These are phyloP conservation scores for Penicillium waksmanii DNA, from an alignment of 495 filamentous ascomycete genomes.

Conservation along the genomic window DNA sequence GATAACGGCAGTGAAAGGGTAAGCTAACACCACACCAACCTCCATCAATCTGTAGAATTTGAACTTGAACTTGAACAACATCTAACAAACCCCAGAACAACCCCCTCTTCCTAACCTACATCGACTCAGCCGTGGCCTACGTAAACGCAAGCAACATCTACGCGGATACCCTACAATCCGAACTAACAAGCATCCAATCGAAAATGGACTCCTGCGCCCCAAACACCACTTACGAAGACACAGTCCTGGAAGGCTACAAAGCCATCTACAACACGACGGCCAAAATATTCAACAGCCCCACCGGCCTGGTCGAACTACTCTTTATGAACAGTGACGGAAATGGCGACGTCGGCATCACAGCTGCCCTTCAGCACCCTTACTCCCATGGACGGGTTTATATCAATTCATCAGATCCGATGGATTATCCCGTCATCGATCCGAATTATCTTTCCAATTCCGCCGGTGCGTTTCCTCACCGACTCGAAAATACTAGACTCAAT, in stretches of 20 bases:
- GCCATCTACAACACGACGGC: slow-evolving; percentile 37
- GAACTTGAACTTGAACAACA: neutral
- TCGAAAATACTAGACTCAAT: neutral
- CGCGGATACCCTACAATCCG: slow-evolving; percentile 11
- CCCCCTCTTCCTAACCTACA: slow-evolving; percentile 34
- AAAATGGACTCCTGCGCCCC: slow-evolving; percentile 21
- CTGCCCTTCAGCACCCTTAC: slow-evolving; percentile 41
- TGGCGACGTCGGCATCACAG: slow-evolving; percentile 39
- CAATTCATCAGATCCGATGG: slow-evolving; percentile 40
- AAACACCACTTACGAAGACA: slow-evolving; percentile 32
- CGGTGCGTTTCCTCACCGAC: slow-evolving; percentile 21
- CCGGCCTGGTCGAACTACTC: slow-evolving; percentile 35
- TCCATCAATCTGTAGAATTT: neutral
- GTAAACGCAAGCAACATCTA: slow-evolving; percentile 34
- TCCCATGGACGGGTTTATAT: slow-evolving; percentile 41
- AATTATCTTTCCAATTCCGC: slow-evolving; percentile 35
- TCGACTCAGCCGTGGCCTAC: slow-evolving; percentile 38
- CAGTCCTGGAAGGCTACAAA: slow-evolving; percentile 37
- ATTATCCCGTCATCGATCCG: slow-evolving; percentile 42
- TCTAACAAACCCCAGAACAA: slow-evolving; percentile 28
- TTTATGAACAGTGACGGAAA: slow-evolving; percentile 39
- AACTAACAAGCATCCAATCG: slow-evolving; percentile 28
- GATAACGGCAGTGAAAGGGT: slow-evolving; percentile 33
- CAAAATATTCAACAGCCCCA: slow-evolving; percentile 30
- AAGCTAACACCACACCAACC: slow-evolving; percentile 5